Evolutionary conservation across 2,329 filamentous ascomycete species (phyloP).

Genomic region (Zasmidium citrigriseum): DNA sequence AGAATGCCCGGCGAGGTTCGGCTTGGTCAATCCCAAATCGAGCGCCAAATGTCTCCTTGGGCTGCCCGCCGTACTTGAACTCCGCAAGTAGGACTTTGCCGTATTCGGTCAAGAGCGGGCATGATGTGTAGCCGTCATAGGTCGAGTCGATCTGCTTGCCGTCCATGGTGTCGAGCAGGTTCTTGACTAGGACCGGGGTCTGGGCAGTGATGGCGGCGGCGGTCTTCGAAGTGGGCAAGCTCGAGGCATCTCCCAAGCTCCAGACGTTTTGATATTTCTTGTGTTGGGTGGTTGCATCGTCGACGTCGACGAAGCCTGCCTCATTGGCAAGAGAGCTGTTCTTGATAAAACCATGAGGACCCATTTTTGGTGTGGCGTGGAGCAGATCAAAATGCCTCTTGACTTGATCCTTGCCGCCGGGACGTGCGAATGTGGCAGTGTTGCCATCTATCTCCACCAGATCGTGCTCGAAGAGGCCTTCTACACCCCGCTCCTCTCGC

Average conservation of each 20-base stretch:
- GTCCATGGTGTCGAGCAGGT: neutral
- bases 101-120: neutral
- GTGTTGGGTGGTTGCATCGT: neutral
- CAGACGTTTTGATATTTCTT: neutral
- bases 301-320: neutral
- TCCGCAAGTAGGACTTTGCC: neutral
- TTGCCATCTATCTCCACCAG: constrained; percentile 41
- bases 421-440: constrained; percentile 36
- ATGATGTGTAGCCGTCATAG: neutral
- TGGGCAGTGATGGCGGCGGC: neutral
- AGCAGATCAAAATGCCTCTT: constrained; percentile 30
- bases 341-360: constrained; percentile 39
- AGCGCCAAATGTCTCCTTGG: neutral
- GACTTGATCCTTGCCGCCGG: constrained; percentile 17
- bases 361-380: constrained; percentile 42
- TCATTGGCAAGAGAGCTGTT: constrained; percentile 25
- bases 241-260: neutral
- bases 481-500: constrained; percentile 38
- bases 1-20: neutral
- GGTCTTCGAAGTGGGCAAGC: neutral
- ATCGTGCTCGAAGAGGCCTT: constrained; percentile 42
- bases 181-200: neutral
- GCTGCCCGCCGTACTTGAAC: neutral
- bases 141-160: neutral
- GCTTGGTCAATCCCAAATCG: neutral